Percentiles rank a stretch among this genome's conserved stretches.
Evolutionary conservation across 2,329 filamentous ascomycete genomes (phyloP).

Genomic region (Acephala macrosclerotiorum): DNA sequence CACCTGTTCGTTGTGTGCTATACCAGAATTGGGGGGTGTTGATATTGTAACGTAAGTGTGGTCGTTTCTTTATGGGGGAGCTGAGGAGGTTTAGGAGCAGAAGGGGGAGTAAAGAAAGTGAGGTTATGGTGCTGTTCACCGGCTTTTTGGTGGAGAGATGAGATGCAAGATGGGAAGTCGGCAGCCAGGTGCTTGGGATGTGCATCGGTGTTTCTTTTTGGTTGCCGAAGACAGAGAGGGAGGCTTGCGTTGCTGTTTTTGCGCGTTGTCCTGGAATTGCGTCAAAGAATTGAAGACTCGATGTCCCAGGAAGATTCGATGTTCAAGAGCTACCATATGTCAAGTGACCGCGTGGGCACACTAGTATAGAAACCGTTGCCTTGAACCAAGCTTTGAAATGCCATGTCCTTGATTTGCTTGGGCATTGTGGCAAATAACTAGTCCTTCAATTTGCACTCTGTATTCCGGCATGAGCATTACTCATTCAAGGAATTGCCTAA

Average conservation of each 20-base stretch:
- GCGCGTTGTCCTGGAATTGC: not conserved
- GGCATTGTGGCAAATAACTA: not conserved
- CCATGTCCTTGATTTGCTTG: not conserved
- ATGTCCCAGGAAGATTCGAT: not conserved
- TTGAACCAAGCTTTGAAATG: not conserved
- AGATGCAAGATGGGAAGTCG: not conserved
- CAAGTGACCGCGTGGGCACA: too few relatives aligned
- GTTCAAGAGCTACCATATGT: too few relatives aligned
- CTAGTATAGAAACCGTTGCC: too few relatives aligned
- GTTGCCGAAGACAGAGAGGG: not conserved
- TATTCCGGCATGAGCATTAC: too few relatives aligned
- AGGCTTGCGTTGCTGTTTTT: not conserved
- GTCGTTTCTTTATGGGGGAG: not conserved
- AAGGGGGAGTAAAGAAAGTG: not conserved
- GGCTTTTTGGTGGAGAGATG: slow-evolving; percentile 1
- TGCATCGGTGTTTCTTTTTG: not conserved
- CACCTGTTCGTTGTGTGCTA: slow-evolving; percentile 1
- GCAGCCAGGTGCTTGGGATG: not conserved
- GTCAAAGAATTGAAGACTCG: not conserved
- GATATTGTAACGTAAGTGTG: not conserved
- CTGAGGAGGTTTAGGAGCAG: not conserved
- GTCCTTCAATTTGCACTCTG: not conserved
- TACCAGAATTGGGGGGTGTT: not conserved
- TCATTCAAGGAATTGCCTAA: not conserved
- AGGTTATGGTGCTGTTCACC: slow-evolving; percentile 4